phyloP scores from a whole-genome alignment of 2,329 filamentous ascomycete species.

The Lachnellula cervina region DNA sequence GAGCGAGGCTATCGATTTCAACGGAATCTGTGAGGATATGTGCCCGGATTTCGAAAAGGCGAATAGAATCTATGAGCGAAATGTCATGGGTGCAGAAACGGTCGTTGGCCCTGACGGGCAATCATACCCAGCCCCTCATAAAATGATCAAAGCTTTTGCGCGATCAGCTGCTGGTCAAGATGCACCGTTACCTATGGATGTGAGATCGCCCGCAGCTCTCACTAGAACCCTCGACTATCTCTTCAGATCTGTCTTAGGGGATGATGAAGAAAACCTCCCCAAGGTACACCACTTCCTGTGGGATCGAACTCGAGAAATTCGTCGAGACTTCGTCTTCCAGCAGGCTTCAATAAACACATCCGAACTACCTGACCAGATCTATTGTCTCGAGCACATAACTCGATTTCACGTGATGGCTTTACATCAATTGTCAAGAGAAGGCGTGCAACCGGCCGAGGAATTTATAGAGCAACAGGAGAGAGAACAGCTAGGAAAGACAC shows the following conservation, averaged over 20 bases:
- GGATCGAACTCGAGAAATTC: conserved; percentile 63
- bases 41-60: conserved; percentile 64
- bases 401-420: conserved; percentile 63
- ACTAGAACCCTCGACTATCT: conserved; percentile 59
- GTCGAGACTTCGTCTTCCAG: conserved; percentile 65
- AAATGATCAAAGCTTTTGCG: conserved; percentile 64
- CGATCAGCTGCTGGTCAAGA: conserved; percentile 65
- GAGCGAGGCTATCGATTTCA: conserved; percentile 60
- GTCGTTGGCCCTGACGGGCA: conserved; percentile 36
- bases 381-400: conserved; percentile 61
- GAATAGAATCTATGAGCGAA: conserved; percentile 56
- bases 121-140: conserved; percentile 42
- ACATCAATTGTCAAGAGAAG: conserved; percentile 56
- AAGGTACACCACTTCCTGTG: conserved; percentile 59
- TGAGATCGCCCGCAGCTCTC: conserved; percentile 55
- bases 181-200: conserved; percentile 62
- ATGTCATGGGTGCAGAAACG: conserved; percentile 54
- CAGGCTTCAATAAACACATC: conserved; percentile 52
- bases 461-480: conserved; percentile 64
- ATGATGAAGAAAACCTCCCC: conserved; percentile 48
- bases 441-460: conserved; percentile 48
- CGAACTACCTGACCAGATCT: conserved; percentile 55
- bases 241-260: conserved; percentile 52
- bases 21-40: conserved; percentile 65
- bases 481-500: conserved; percentile 61